phyloP scores from a whole-genome alignment of 768 basidiomycete genomes.

The Ramaria rubella region DNA sequence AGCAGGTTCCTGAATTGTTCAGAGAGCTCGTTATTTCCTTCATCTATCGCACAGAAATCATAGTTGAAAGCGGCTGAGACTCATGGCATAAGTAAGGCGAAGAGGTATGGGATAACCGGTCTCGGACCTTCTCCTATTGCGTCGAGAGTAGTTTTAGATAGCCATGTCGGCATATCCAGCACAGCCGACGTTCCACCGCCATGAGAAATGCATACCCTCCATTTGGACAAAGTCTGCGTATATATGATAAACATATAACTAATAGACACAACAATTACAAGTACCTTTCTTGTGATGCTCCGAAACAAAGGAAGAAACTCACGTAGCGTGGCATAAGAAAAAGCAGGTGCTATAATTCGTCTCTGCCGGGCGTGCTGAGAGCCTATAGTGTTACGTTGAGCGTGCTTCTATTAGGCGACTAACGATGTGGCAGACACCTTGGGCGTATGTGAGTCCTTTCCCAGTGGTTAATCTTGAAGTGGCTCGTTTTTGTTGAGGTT shows the following conservation, averaged over 20 bases:
- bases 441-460: too few relatives aligned
- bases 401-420: too few relatives aligned
- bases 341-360: neutral
- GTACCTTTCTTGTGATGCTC: neutral
- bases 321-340: neutral
- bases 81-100: neutral
- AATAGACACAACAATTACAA: neutral
- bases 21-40: neutral
- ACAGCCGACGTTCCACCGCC: constrained; percentile 4
- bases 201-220: constrained; percentile 18
- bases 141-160: neutral
- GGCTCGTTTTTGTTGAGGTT: too few relatives aligned
- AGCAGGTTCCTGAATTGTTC: neutral
- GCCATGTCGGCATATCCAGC: neutral
- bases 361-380: neutral
- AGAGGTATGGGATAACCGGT: neutral
- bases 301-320: neutral
- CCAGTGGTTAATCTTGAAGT: too few relatives aligned
- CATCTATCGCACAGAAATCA: neutral
- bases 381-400: too few relatives aligned
- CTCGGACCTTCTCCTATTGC: neutral
- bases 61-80: neutral
- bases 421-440: too few relatives aligned
- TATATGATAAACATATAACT: neutral
- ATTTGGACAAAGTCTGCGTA: constrained; percentile 19